Conservation (phyloP, 345 rosid species). For the Boechera divaricarpa region DNA sequence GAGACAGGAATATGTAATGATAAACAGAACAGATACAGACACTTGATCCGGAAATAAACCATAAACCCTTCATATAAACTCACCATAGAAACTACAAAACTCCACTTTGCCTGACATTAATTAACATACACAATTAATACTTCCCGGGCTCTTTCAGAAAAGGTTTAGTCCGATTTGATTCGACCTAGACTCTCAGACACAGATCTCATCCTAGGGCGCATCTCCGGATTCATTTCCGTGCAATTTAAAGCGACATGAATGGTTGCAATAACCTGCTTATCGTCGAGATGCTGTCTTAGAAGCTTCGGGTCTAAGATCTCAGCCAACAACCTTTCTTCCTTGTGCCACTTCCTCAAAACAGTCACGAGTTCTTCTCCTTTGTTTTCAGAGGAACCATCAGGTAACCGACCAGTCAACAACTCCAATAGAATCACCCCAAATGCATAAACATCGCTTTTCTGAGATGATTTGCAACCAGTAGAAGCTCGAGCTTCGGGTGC, state of each 20-base stretch:
- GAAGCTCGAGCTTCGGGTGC: slow-evolving; percentile 82
- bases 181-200: slow-evolving; percentile 80
- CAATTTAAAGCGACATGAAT: slow-evolving; percentile 83
- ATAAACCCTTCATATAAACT: background rate
- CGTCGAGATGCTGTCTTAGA: slow-evolving; percentile 67
- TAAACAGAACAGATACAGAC: background rate
- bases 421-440: slow-evolving; percentile 86
- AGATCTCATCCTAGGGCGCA: slow-evolving; percentile 87
- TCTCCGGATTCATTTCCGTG: slow-evolving; percentile 75
- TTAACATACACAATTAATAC: slow-evolving; percentile 6
- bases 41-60: background rate
- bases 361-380: slow-evolving; percentile 74
- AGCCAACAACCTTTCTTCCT: slow-evolving; percentile 70
- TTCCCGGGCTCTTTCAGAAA: background rate
- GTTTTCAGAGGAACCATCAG: slow-evolving; percentile 58
- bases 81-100: slow-evolving; percentile 2
- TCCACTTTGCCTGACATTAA: background rate
- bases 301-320: slow-evolving; percentile 79
- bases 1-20: slow-evolving; percentile 17
- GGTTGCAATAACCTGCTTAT: slow-evolving; percentile 73
- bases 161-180: slow-evolving; percentile 48
- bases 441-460: slow-evolving; percentile 86
- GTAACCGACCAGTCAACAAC: slow-evolving; percentile 82
- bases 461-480: slow-evolving; percentile 56
- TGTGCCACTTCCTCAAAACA: slow-evolving; percentile 84